phyloP scores from a whole-genome alignment of 768 basidiomycete species.

The Pisolithus microcarpus region DNA sequence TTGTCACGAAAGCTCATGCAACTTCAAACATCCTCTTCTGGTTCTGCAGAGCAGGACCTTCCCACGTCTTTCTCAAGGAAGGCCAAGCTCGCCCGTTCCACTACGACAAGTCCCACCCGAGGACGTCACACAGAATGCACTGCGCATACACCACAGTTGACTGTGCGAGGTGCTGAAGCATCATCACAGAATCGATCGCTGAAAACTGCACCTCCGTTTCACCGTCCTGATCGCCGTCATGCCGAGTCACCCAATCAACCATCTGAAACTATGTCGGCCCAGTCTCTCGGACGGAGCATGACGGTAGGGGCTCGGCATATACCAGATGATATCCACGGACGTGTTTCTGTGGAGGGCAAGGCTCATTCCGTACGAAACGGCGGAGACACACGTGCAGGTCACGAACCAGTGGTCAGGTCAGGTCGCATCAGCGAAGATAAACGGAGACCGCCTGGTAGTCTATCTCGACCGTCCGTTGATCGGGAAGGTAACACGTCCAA shows the following conservation, averaged over 20 bases:
- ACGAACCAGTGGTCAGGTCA: slow-evolving; percentile 15
- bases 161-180: slow-evolving; percentile 14
- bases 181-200: slow-evolving; percentile 26
- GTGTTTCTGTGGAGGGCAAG: not conserved
- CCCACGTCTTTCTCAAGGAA: slow-evolving; percentile 11
- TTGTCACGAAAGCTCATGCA: slow-evolving; percentile 50
- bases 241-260: slow-evolving; percentile 31
- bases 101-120: slow-evolving; percentile 20
- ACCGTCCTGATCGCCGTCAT: slow-evolving; percentile 35
- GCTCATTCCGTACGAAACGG: slow-evolving; percentile 10
- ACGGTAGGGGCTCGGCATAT: slow-evolving; percentile 23
- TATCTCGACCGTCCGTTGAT: slow-evolving; percentile 19
- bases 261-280: slow-evolving; percentile 21
- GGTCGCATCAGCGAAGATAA: slow-evolving; percentile 23
- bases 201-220: slow-evolving; percentile 56
- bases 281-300: slow-evolving; percentile 30
- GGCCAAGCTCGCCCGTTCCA: slow-evolving; percentile 3
- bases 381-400: slow-evolving; percentile 6
- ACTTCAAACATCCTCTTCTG: slow-evolving; percentile 33
- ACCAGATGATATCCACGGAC: slow-evolving; percentile 2
- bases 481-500: slow-evolving; percentile 17
- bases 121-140: slow-evolving; percentile 10
- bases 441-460: slow-evolving; percentile 14
- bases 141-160: slow-evolving; percentile 14
- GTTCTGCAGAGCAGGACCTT: slow-evolving; percentile 5